Base-by-base conservation (phyloP, 2,329 filamentous ascomycete genomes). In the Lachnellula cervina region DNA sequence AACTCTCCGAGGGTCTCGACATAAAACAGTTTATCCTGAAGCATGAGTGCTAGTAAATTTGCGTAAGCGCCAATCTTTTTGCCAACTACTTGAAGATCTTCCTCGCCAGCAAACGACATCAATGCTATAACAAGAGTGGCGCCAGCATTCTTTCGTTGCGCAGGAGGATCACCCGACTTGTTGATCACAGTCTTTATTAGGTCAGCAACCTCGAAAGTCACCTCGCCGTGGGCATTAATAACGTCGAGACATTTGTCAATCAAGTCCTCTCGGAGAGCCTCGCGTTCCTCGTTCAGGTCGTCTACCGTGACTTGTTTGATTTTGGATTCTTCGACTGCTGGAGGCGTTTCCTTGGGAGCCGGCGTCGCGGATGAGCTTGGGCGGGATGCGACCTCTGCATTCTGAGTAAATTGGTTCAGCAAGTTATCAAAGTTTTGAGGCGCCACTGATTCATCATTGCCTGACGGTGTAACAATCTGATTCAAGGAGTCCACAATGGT, bases 211-310 rank as follows among this genome's bases (percentile, higher is more conserved):
- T 97, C 93, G 64, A 97, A 94, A 0, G 94, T 95, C 11, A 93
- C 85, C 63, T 89, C 86, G 14, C 92, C 87, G 64, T 97, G 92
- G 38, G 87, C 86, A 69, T 93, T 88, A 52, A 99, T 85, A 35
- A 97, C 85, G 66, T 97, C 92, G 21, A 99, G 77, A 62, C 89
- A 96, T 56, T 90, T 88, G 64, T 97, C 92, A 57, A 97, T 92
- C 53, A 97, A 74, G 54, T 89, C 86, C 19, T 83, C 78, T 40
- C 90, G 83, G 42, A 97, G 77, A n/a, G 78, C 80, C 4, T 80
- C 78, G 46, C 94, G 85, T 69, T 89, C 82, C 35, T 82, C 81
- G 59, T 96, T 89, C 6, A 99, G 77, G 61, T 91, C 87, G 56
- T 97, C 89, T 55, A 91, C 79, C 0, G 88, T 88, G 34, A 84